Percentiles rank a stretch among this genome's conserved stretches.
Conservation (phyloP, 768 basidiomycete genomes). For the Tylopilus vinaceipallidus region DNA sequence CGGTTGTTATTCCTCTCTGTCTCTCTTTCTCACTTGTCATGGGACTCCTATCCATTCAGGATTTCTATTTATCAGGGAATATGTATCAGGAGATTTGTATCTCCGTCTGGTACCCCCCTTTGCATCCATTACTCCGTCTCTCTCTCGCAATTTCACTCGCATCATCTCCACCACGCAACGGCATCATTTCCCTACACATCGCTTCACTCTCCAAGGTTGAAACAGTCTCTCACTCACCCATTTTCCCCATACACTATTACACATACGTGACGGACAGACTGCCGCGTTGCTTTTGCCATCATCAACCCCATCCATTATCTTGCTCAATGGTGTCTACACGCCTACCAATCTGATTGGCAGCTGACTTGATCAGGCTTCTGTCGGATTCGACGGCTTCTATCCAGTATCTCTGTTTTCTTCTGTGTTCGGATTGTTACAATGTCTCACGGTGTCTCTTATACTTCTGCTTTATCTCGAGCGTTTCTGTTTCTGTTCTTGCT, state of each 20-base stretch:
- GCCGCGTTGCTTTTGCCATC: constrained; percentile 12
- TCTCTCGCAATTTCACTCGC: constrained; percentile 23
- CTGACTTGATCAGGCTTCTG: constrained; percentile 9
- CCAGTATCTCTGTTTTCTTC: constrained; percentile 13
- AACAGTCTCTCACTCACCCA: constrained; percentile 10
- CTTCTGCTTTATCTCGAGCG: constrained; percentile 26
- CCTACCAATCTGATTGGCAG: constrained; percentile 8
- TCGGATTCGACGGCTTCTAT: constrained; percentile 16
- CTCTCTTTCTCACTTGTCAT: constrained; percentile 22
- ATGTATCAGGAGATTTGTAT: constrained; percentile 28
- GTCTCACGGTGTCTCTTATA: constrained; percentile 13
- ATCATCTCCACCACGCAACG: constrained; percentile 26
- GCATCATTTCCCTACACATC: constrained; percentile 29
- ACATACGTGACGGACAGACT: constrained; percentile 25
- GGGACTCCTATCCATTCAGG: constrained; percentile 31
- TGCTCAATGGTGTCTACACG: constrained; percentile 14
- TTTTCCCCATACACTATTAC: constrained; percentile 10
- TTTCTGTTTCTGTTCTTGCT: constrained; percentile 22
- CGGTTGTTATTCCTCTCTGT: constrained; percentile 13
- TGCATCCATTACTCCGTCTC: constrained; percentile 22
- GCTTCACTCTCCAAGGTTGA: constrained; percentile 19
- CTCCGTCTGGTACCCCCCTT: constrained; percentile 27
- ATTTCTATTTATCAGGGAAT: constrained; percentile 34
- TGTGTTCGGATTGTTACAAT: constrained; percentile 16
- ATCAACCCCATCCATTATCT: constrained; percentile 11